Conservation (phyloP, 2,329 filamentous ascomycete genomes). For the Talaromyces sp. region DNA sequence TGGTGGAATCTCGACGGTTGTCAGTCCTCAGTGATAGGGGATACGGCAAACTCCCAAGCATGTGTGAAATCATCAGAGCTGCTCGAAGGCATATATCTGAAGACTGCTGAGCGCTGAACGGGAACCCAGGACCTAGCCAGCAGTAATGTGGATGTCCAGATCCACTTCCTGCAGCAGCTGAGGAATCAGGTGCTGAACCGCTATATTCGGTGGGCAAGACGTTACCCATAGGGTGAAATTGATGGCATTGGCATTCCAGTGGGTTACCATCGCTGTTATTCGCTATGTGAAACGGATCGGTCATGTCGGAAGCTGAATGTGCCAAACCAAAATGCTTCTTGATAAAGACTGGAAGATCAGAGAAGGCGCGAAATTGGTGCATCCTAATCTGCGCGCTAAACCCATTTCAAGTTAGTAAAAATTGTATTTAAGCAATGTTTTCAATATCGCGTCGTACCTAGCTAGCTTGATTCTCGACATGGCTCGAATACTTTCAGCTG, state of each 20-base stretch:
- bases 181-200: constrained; percentile 32
- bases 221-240: constrained; percentile 30
- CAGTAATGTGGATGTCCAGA: constrained; percentile 23
- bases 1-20: constrained; percentile 3
- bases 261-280: constrained; percentile 25
- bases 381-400: constrained; percentile 45
- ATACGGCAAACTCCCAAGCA: constrained; percentile 40
- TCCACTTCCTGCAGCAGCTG: constrained; percentile 31
- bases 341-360: constrained; percentile 46
- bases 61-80: constrained; percentile 40
- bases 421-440: background rate
- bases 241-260: constrained; percentile 34
- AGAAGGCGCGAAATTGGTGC: constrained; percentile 47
- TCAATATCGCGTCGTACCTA: constrained; percentile 29
- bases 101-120: constrained; percentile 42
- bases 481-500: constrained; percentile 39
- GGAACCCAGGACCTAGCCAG: constrained; percentile 30
- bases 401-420: constrained; percentile 9
- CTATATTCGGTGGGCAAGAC: constrained; percentile 32
- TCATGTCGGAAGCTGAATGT: constrained; percentile 26
- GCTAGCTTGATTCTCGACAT: constrained; percentile 46
- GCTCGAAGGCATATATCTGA: constrained; percentile 42
- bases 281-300: constrained; percentile 19
- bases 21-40: constrained; percentile 31
- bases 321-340: constrained; percentile 46